Base-by-base conservation (phyloP, 495 filamentous ascomycete species). In the Neurospora tetraspora region DNA sequence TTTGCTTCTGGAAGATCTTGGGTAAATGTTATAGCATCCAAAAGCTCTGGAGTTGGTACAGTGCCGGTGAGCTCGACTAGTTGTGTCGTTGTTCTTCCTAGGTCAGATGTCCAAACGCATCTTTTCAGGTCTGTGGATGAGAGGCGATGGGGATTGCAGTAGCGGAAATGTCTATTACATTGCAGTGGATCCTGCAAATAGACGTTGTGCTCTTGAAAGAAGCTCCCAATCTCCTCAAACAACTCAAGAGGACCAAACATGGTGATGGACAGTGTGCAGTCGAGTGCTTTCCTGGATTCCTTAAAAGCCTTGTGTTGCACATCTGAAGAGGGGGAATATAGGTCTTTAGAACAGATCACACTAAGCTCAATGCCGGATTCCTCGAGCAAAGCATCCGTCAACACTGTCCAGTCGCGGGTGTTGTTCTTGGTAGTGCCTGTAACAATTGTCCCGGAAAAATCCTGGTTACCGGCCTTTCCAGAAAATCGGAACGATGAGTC, bases 111-210 rank as follows among this genome's bases (percentile, higher is more conserved):
- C 69, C 39, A 11, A 31, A 47, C 37, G 40, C 65, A 72, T 7
- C 71, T 70, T n/a, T 77, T 42, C 1, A 73, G 34, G 70, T 82
- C 73, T 2, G 31, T 31, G 47, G 76, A 72, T 2, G 83, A 81
- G 5, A 86, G 77, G 18, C 79, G 73, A 34, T 86, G 85, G 5
- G 85, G 85, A 73, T 86, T 86, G 38, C 76, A 79, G 72, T 86
- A 86, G 37, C 39, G 75, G 3, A 80, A 78, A 36, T 85, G 75
- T 16, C 68, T 43, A 36, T 79, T 34, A 65, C 81, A 83, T 8
- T 47, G 53, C 2, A 40, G 18, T 7, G 84, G 84, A 70, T 85
- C 81, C 73, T 86, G 84, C 18, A 86, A 70, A 71, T 80, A 83
- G 4, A 80, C 68, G 0, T 78, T 76, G 43, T 78, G 75, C 2